phyloP scores from a whole-genome alignment of 306 rosid species.

The Casuarina glauca region DNA sequence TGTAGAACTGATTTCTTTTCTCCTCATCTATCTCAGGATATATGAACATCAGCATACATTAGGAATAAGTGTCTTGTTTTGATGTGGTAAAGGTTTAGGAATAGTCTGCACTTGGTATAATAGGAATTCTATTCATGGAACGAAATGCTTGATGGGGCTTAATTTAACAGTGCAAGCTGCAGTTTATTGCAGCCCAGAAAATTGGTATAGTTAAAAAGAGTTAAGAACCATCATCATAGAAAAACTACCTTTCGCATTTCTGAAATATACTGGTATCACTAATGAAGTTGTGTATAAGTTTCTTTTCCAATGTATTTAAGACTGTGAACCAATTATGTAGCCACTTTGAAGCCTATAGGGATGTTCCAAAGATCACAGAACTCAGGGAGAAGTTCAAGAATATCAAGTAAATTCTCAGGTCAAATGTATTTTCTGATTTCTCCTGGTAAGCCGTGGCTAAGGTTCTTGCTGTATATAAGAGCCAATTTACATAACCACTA shows the following conservation, averaged over 20 bases:
- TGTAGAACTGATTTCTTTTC: neutral
- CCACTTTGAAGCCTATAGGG: conserved; percentile 98
- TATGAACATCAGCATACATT: neutral
- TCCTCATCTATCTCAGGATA: neutral
- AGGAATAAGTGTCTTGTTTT: neutral
- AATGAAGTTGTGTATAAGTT: neutral
- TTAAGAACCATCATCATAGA: neutral
- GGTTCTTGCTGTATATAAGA: neutral
- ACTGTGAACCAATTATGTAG: conserved; percentile 97
- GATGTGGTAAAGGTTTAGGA: no score
- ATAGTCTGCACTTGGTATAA: neutral
- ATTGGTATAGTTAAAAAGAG: neutral
- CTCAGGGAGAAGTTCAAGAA: conserved; percentile 97
- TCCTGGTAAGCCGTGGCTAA: conserved; percentile 59
- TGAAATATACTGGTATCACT: conserved; percentile 10
- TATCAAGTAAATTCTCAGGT: conserved; percentile 95
- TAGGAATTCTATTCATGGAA: neutral
- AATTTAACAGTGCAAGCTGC: neutral
- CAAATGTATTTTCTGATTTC: conserved; percentile 94
- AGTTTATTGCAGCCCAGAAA: neutral
- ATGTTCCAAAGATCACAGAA: conserved; percentile 93
- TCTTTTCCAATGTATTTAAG: conserved; percentile 48
- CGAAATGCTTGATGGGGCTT: neutral
- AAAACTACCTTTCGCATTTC: neutral
- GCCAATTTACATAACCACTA: neutral